Evolutionary conservation across 2,329 filamentous ascomycete species (phyloP), one percentile per base, ranked within the genome.

Genomic region (Fusarium nelsonii): DNA sequence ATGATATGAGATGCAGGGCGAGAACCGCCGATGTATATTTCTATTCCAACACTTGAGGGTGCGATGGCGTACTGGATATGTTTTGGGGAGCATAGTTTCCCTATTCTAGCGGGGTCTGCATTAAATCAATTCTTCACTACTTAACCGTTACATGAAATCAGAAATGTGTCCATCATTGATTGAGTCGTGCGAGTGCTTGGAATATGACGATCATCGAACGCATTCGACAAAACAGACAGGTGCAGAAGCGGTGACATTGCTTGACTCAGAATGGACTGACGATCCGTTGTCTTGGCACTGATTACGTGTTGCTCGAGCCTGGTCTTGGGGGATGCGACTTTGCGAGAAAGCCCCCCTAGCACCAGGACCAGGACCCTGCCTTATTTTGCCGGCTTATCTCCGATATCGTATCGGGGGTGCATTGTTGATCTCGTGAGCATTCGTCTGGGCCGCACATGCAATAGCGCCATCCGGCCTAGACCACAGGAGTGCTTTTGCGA

Each of bases 1-100:
- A 53, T n/a, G 51, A 34, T 28, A 53, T n/a, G 55, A 39, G 63
- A 61, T 54, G 65, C 64, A 58, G 63, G 65, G 73, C 71, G 65
- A 65, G 73, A 37, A 45, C 49, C 68, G 68, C 68, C 64, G 51
- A 58, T 74, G 73, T 74, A 72, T 64, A 70, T 70, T 61, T 65
- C 53, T 70, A 61, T 61, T 65, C 65, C 46, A 58, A 56, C 60
- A 66, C 60, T 61, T 70, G 55, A 65, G 59, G 63, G 50, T 70
- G 73, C 73, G 63, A 65, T 63, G 73, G 73, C 73, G 73, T 75
- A 74, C 65, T 63, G 72, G 73, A 67, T 60, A 62, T 69, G 54
- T 55, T 65, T 66, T 59, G 23, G 65, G 69, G 66, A 53, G 57
- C 45, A 43, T 68, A 55, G 23, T 50, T 61, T 60, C 58, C 61